phyloP scores from a whole-genome alignment of 129 eudicot genomes.

The Helichrysum umbraculigerum region DNA sequence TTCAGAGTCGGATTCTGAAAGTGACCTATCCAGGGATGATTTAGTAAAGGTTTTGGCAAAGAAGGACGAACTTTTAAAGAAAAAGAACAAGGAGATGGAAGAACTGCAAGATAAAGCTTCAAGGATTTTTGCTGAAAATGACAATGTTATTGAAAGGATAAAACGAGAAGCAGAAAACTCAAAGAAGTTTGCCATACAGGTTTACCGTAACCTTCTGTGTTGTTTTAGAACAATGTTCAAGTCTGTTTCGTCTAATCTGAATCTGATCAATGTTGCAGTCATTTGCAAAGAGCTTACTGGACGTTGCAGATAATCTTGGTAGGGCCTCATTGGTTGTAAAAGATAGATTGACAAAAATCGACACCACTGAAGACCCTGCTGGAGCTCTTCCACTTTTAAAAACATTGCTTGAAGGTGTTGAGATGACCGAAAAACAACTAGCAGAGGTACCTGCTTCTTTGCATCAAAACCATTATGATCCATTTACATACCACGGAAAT shows the following conservation, averaged over 20 bases:
- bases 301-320: slow-evolving; percentile 77
- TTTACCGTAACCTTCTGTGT: slow-evolving; percentile 19
- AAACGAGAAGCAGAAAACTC: slow-evolving; percentile 78
- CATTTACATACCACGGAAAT: not conserved
- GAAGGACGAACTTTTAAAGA: slow-evolving; percentile 51
- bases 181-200: slow-evolving; percentile 89
- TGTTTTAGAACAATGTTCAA: not conserved
- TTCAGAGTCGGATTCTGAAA: slow-evolving; percentile 52
- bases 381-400: slow-evolving; percentile 75
- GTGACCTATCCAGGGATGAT: slow-evolving; percentile 57
- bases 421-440: slow-evolving; percentile 92
- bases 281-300: slow-evolving; percentile 73
- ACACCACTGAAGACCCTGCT: slow-evolving; percentile 53
- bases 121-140: slow-evolving; percentile 64
- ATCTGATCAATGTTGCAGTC: slow-evolving; percentile 46
- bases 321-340: slow-evolving; percentile 74
- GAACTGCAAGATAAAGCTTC: slow-evolving; percentile 63
- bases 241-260: slow-evolving; percentile 14
- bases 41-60: slow-evolving; percentile 65
- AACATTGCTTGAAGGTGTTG: slow-evolving; percentile 85
- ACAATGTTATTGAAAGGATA: slow-evolving; percentile 69
- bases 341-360: slow-evolving; percentile 65
- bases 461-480: not conserved
- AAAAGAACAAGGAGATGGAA: slow-evolving; percentile 53
- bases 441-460: slow-evolving; percentile 54